phyloP scores from a whole-genome alignment of 208 protist species.

The Jaenimonas drosophilae region DNA sequence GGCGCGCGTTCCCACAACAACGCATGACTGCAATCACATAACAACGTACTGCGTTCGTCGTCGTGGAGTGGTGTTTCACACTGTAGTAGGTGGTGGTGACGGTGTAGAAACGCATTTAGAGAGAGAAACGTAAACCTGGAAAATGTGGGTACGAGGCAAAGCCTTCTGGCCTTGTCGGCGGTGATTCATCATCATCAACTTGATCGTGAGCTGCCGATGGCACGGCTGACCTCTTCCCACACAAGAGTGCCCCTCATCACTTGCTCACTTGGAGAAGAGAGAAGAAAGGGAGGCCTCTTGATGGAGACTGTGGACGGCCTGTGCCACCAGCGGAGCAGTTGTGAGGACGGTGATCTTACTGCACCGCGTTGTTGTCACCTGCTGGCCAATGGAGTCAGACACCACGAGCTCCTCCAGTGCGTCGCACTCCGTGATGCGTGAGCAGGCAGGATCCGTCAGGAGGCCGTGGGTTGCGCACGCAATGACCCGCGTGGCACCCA shows the following conservation, averaged over 20 bases:
- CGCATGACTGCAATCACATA: too few species aligned
- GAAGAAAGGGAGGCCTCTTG: conserved; percentile 72
- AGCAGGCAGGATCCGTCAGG: conserved; percentile 83
- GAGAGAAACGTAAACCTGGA: too few species aligned
- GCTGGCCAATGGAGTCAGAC: conserved; percentile 84
- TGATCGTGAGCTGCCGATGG: too few species aligned
- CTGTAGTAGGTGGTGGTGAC: too few species aligned
- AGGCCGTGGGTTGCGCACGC: conserved; percentile 94
- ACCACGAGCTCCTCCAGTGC: conserved; percentile 90
- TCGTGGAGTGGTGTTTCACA: too few species aligned
- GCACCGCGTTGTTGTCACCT: conserved; percentile 50
- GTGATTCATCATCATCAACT: too few species aligned
- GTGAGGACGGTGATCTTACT: conserved; percentile 84
- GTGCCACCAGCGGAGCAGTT: conserved; percentile 78
- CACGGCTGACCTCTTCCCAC: too few species aligned
- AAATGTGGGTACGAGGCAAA: too few species aligned
- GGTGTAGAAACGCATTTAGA: too few species aligned
- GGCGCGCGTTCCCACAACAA: too few species aligned
- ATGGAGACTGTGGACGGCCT: conserved; percentile 82
- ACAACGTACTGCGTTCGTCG: too few species aligned
- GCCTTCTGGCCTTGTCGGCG: too few species aligned
- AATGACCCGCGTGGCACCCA: conserved; percentile 89
- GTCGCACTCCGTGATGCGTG: conserved; percentile 82
- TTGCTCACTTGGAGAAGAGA: conserved; percentile 58
- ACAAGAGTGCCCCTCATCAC: not conserved